Evolutionary conservation across 2,329 filamentous ascomycete species (phyloP), one percentile per base, ranked within the genome.

Genomic region (Ophiosphaerella narmari): DNA sequence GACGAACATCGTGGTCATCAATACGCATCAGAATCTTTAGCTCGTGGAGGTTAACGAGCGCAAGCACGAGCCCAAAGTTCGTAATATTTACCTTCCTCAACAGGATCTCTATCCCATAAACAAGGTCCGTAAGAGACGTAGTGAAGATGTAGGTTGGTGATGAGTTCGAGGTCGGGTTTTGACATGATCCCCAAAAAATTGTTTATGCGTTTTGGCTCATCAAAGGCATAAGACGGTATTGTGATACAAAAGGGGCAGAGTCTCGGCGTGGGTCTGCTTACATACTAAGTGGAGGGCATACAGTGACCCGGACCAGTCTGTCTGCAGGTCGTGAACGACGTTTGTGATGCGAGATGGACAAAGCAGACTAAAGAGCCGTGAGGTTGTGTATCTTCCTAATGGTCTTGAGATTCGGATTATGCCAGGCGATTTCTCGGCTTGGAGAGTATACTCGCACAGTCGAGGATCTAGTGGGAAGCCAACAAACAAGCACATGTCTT

Each of bases 151-250:
- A 73, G 35, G 23, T 61, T 70, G 4, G 57, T 65, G 31, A 74
- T 53, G 23, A 46, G 36, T 4, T 48, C 36, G 14, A 70, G 55
- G 16, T 55, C 60, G 4, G 38, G 12, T 3, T 42, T 42, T 2
- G 66, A 57, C 2, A 68, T 46, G 9, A 50, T 33, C 3, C 21
- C 32, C n/a, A 73, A 52, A 47, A 73, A 73, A 35, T 55, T 55
- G 1, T 3, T 36, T 21, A 72, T 60, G 3, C 66, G 60, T 13
- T 51, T 51, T 7, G 68, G 62, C 7, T 65, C 55, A 13, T 57
- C 52, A 46, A 71, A 70, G n/a, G 63, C 53, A 48, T n/a, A 74
- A 72, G 7, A 55, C 50, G 2, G 66, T 66, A 1, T 52, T 63
- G 2, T 48, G 38, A 47, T 74, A 74, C 21, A 72, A 52, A n/a